These are phyloP conservation scores for Lindgomyces ingoldianus DNA, from an alignment of 495 filamentous ascomycete species.

Conservation along the genomic window DNA sequence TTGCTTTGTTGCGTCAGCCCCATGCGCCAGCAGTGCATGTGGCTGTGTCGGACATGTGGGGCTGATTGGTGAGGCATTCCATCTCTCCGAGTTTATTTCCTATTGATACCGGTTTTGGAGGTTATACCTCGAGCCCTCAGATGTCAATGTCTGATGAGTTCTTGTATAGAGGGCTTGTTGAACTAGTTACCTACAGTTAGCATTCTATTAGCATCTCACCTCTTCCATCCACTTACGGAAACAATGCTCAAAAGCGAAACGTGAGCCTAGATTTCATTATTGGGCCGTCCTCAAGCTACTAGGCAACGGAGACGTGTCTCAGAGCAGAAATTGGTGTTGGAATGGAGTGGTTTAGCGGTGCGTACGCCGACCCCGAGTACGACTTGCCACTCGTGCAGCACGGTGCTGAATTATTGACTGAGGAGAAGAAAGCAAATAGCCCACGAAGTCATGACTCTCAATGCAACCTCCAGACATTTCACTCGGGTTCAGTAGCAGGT, in stretches of 20 bases:
- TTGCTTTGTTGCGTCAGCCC: constrained; percentile 8
- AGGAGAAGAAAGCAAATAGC: no score
- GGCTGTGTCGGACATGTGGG: constrained; percentile 15
- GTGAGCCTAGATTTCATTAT: no score
- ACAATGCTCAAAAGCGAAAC: no score
- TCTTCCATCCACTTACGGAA: no score
- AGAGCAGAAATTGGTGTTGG: neutral
- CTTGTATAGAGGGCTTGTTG: no score
- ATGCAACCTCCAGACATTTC: no score
- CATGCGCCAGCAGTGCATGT: neutral
- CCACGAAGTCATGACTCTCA: no score
- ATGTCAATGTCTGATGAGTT: neutral
- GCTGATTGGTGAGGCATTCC: constrained; percentile 7
- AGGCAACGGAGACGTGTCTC: neutral
- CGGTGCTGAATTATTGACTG: no score
- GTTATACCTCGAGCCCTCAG: neutral
- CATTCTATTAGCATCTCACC: no score
- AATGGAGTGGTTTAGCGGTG: neutral
- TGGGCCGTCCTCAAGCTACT: neutral
- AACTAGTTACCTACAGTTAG: no score
- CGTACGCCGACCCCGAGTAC: neutral
- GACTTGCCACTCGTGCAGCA: no score
- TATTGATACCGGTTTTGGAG: neutral
- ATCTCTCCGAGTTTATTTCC: neutral
- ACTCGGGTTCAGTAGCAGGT: no score